Evolutionary conservation across 2,329 filamentous ascomycete species (phyloP).

Genomic region (Nemania serpens): DNA sequence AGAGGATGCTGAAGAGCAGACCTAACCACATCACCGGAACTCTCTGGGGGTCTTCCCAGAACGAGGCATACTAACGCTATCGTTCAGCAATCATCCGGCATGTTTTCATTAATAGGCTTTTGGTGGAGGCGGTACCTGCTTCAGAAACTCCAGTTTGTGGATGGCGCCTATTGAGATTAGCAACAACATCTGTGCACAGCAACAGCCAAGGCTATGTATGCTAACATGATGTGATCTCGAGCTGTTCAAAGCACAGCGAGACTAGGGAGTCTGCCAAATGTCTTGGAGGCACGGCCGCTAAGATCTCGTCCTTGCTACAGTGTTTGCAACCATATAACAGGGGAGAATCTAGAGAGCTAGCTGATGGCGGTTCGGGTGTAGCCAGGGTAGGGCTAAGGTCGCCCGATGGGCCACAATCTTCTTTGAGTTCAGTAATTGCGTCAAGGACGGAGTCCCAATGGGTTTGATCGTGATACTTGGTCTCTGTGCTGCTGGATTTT

Average conservation of each 20-base stretch:
- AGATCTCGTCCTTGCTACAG: constrained; percentile 39
- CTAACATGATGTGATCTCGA: constrained; percentile 38
- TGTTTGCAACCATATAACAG: constrained; percentile 42
- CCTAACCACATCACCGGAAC: constrained; percentile 52
- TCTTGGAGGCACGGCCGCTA: constrained; percentile 42
- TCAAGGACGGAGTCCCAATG: constrained; percentile 32
- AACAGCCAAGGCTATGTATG: neutral
- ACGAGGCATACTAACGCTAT: constrained; percentile 46
- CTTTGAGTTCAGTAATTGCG: constrained; percentile 29
- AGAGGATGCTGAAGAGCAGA: constrained; percentile 52
- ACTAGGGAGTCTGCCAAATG: constrained; percentile 43
- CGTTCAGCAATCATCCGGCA: constrained; percentile 4
- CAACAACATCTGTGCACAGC: neutral
- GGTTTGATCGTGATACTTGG: constrained; percentile 30
- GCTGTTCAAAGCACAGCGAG: constrained; percentile 45
- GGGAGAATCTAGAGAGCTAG: constrained; percentile 20
- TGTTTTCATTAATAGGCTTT: neutral
- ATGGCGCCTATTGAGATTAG: constrained; percentile 31
- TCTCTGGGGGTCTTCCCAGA: constrained; percentile 47
- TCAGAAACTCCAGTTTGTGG: constrained; percentile 38
- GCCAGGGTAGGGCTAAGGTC: neutral
- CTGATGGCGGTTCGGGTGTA: neutral
- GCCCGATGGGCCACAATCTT: constrained; percentile 20
- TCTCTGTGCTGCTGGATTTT: constrained; percentile 27
- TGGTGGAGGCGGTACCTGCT: constrained; percentile 30